Conservation (phyloP, 106 monocot species). For the Agapanthus africanus region DNA sequence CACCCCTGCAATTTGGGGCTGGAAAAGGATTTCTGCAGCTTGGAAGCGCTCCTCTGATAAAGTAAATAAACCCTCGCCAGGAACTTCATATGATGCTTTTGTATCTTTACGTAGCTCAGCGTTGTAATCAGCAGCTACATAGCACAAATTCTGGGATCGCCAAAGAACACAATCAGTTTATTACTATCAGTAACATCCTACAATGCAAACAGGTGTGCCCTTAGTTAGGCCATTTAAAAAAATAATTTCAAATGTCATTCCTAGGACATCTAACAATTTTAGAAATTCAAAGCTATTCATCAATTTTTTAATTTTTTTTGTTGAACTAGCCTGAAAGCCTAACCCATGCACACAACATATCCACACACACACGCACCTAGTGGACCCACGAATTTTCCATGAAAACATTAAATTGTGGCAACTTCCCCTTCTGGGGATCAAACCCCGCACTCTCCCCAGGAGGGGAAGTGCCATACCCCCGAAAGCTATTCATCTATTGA, state of each 20-base stretch:
- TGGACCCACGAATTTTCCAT: no score
- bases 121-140: slow-evolving; percentile 86
- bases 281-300: no score
- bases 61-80: slow-evolving; percentile 87
- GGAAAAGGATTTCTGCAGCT: slow-evolving; percentile 84
- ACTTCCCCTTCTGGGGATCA: no score
- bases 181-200: background rate
- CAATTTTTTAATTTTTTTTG: no score
- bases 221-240: background rate
- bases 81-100: slow-evolving; percentile 59
- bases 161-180: background rate
- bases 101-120: slow-evolving; percentile 68
- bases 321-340: no score
- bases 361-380: no score
- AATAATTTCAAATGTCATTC: background rate
- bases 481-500: no score
- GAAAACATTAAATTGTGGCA: no score
- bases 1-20: slow-evolving; percentile 78
- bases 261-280: background rate
- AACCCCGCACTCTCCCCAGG: no score
- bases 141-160: slow-evolving; percentile 82
- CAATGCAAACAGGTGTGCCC: background rate
- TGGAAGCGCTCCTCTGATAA: slow-evolving; percentile 82
- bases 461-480: no score
- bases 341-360: no score